Evolutionary conservation across 768 basidiomycete species (phyloP).

Genomic region (Phlebiopsis gigantea): DNA sequence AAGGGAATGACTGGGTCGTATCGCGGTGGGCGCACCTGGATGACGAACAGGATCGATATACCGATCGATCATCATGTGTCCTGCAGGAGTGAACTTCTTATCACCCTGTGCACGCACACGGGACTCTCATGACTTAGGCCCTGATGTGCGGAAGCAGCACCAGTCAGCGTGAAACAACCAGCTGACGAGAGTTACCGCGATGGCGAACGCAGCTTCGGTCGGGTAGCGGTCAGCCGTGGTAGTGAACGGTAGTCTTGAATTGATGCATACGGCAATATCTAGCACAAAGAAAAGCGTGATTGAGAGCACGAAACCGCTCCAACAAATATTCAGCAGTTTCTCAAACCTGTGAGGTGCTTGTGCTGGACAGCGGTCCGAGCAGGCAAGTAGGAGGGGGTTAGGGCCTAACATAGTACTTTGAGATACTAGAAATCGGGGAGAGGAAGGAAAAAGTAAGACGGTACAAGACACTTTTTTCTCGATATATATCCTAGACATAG

Average conservation of each 20-base stretch:
- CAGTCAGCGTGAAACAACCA: neutral
- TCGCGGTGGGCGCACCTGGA: neutral
- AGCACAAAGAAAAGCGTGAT: conserved; percentile 16
- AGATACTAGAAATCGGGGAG: conserved; percentile 15
- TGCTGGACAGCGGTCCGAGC: conserved; percentile 4
- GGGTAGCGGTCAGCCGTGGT: neutral
- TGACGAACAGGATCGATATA: neutral
- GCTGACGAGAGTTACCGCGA: neutral
- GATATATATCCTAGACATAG: conserved; percentile 13
- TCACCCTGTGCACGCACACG: neutral
- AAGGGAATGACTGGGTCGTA: neutral
- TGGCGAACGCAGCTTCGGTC: neutral
- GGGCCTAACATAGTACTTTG: conserved; percentile 21
- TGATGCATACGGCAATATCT: neutral
- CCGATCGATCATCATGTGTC: conserved; percentile 2
- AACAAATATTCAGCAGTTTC: conserved; percentile 25
- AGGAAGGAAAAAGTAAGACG: conserved; percentile 6
- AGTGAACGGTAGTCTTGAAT: neutral
- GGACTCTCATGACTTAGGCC: neutral
- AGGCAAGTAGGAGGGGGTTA: conserved; percentile 12
- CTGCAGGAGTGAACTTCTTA: neutral
- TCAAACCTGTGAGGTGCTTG: conserved; percentile 19
- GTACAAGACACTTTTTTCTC: neutral
- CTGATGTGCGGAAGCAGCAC: neutral
- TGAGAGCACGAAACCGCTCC: conserved; percentile 28